A percentile compares a stretch with the other conserved stretches of the same genome.
These are phyloP conservation scores for Ceratocystis cubensis DNA, from an alignment of 2,329 filamentous ascomycete genomes.

Conservation along the genomic window DNA sequence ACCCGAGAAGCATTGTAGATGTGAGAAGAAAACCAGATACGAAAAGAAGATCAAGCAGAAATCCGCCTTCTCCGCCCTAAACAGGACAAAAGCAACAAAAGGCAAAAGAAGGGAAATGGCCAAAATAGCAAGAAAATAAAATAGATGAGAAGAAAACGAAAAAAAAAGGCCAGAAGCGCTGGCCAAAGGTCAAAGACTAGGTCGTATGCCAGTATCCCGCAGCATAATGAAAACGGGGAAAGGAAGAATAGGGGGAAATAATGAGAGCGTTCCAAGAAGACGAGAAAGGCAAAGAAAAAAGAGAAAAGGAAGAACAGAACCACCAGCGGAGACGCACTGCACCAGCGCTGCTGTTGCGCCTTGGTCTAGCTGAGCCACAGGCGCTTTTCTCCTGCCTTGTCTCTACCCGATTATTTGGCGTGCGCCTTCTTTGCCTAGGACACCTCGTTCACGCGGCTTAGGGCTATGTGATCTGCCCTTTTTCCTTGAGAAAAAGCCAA, in stretches of 20 bases:
- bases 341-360: not conserved
- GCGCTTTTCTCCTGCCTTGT: not conserved
- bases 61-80: not conserved
- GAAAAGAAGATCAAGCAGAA: not conserved
- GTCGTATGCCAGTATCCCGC: not conserved
- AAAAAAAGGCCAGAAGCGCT: not conserved
- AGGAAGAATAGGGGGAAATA: not conserved
- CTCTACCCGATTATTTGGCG: constrained; percentile 60
- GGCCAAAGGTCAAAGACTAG: not conserved
- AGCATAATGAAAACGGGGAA: not conserved
- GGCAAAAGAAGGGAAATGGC: not conserved
- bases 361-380: not conserved
- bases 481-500: constrained; percentile 80
- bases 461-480: constrained; percentile 84
- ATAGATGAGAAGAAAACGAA: not conserved
- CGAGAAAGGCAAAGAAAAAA: not conserved
- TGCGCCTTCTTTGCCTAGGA: constrained; percentile 88
- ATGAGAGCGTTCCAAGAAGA: not conserved
- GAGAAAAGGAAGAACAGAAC: not conserved
- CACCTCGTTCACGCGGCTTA: constrained; percentile 85
- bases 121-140: not conserved
- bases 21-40: not conserved
- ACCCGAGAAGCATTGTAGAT: constrained; percentile 1
- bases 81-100: not conserved
- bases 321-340: not conserved